These are phyloP conservation scores for Sporothrix globosa DNA, from an alignment of 2,329 filamentous ascomycete genomes.

Conservation along the genomic window DNA sequence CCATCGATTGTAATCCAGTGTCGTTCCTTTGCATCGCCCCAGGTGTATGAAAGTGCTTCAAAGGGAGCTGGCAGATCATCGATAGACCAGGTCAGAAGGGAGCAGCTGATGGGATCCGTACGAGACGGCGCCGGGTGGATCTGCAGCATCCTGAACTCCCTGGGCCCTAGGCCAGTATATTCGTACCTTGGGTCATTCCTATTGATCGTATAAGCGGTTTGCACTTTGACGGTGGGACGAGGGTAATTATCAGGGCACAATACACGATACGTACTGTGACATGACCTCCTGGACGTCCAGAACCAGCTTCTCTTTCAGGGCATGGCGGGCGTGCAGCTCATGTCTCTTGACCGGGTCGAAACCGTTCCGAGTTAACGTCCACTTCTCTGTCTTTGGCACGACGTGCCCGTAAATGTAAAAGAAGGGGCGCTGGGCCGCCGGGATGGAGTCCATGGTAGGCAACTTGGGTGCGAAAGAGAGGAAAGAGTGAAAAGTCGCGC, in stretches of 20 bases:
- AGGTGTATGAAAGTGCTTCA: conserved; percentile 22
- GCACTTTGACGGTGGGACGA: not conserved
- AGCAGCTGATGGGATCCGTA: conserved; percentile 12
- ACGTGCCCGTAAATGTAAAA: conserved; percentile 1
- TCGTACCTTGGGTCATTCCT: not conserved
- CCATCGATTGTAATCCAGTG: conserved; percentile 17
- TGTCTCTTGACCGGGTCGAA: conserved; percentile 10
- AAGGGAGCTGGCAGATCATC: not conserved
- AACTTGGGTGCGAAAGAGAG: not conserved
- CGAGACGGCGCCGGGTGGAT: not conserved
- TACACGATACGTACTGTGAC: not conserved
- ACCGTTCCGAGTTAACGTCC: not conserved
- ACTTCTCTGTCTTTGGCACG: conserved; percentile 18
- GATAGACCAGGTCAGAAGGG: conserved; percentile 7
- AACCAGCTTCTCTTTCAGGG: not conserved
- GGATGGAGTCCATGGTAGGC: conserved; percentile 1
- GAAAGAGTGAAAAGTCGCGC: not conserved
- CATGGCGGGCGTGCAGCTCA: not conserved
- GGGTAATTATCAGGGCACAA: not conserved
- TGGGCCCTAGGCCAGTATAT: not conserved
- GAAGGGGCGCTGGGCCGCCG: not conserved
- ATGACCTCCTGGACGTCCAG: not conserved
- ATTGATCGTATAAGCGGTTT: not conserved
- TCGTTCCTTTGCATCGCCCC: conserved; percentile 9
- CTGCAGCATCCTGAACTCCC: conserved; percentile 4